Evolutionary conservation across 139 green algal genomes (phyloP), one percentile per base, ranked within the genome.

Genomic region (Coelastrella sp.): DNA sequence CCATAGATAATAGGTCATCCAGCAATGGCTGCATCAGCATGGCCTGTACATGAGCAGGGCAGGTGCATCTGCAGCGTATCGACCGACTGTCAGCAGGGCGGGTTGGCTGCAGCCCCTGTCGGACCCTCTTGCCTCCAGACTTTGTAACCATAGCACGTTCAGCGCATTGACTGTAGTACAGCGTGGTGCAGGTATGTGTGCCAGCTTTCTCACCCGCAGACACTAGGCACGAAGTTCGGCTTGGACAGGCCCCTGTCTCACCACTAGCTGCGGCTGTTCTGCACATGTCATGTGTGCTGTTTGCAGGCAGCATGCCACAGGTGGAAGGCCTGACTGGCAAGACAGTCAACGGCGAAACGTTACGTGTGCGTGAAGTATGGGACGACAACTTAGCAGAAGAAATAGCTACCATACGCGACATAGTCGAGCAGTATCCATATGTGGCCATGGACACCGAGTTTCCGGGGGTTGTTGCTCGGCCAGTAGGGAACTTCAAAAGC

Each of bases 391-490:
- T 99, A 57, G 98, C 99, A 23, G 92, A 96, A 5, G 98, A 99
- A 90, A 96, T 99, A 84, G 92, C 94, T 59, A 85, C 99, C 3
- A 98, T 99, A 7, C 93, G 97, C 5, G 90, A 98, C 58, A 94
- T 99, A 2, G 96, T 99, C 23, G 97, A 99, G 19, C 91, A 97
- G 0, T 99, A 98, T 82, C 97, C 98, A 0, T 99, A 96, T 85
- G 73, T 99, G 2, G 98, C 98, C 5, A 99, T 99, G 98, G 98
- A 99, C 93, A 99, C 98, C 17, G 98, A 99, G 94, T 96, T 96
- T 71, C 91, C 98, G 91, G 98, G 98, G 5, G 97, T 99, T 22
- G 98, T 99, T 5, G 97, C 96, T 3, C 92, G 97, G 58, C 98
- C 98, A 8, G 96, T 99, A n/a, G 98, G 98, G 23, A 95, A 95